Evolutionary conservation across 2,329 filamentous ascomycete genomes (phyloP).

Genomic region (Claviceps sp.): DNA sequence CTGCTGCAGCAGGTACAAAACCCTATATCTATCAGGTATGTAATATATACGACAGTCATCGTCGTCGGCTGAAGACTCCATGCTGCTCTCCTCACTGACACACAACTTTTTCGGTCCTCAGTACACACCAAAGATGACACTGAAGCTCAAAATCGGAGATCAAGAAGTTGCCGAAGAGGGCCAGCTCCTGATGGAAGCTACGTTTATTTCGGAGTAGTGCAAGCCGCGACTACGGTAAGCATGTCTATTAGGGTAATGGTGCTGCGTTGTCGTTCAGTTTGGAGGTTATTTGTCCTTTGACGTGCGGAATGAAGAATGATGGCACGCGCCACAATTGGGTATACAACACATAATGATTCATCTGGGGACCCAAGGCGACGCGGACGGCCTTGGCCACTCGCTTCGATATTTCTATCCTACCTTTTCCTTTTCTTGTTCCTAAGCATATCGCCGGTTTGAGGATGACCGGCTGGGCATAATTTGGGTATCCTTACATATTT

Average conservation of each 20-base stretch:
- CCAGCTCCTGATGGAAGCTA: conserved; percentile 72
- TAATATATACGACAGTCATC: conserved; percentile 4
- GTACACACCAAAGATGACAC: conserved; percentile 56
- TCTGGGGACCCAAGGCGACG: conserved; percentile 11
- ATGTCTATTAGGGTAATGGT: neutral
- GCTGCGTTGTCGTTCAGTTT: neutral
- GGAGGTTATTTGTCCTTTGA: neutral
- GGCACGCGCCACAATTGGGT: conserved; percentile 9
- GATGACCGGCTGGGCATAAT: conserved; percentile 2
- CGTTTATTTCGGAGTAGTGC: conserved; percentile 66
- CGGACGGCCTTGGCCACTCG: conserved; percentile 14
- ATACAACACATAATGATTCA: conserved; percentile 5
- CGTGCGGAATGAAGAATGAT: conserved; percentile 3
- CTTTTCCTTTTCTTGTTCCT: conserved; percentile 3
- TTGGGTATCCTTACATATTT: neutral
- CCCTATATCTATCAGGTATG: conserved; percentile 94
- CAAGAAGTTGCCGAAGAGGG: conserved; percentile 69
- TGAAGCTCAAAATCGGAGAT: conserved; percentile 79
- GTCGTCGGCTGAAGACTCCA: neutral
- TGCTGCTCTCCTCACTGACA: neutral
- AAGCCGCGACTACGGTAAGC: conserved; percentile 2
- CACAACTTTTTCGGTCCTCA: conserved; percentile 22
- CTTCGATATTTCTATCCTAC: conserved; percentile 7
- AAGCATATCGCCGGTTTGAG: conserved; percentile 4
- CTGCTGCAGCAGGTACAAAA: conserved; percentile 77